Percentiles rank a stretch among this genome's conserved stretches.
phyloP scores from a whole-genome alignment of 2,329 filamentous ascomycete species.

The Phaeosphaeriaceae sp. region DNA sequence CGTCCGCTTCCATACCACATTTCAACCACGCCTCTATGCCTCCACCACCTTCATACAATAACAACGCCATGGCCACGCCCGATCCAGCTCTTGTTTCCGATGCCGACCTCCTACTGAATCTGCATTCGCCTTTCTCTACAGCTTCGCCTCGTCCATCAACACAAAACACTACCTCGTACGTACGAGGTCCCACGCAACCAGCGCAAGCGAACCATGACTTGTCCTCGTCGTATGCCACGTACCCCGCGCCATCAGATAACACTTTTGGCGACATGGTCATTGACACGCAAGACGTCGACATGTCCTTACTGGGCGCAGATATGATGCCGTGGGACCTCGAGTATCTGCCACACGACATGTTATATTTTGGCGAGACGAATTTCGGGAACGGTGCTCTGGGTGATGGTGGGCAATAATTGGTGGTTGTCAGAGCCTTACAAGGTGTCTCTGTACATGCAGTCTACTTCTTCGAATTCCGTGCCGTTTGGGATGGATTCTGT shows the following conservation, averaged over 20 bases:
- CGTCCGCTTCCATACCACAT: conserved; percentile 14
- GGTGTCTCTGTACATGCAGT: not conserved
- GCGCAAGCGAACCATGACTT: conserved; percentile 24
- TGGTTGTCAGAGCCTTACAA: not conserved
- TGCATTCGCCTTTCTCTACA: conserved; percentile 55
- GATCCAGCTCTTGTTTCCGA: conserved; percentile 51
- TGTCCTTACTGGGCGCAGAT: conserved; percentile 71
- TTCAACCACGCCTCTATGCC: conserved; percentile 41
- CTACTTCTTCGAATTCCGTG: no score
- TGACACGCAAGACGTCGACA: conserved; percentile 78
- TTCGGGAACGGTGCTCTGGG: conserved; percentile 11
- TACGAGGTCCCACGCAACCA: conserved; percentile 24
- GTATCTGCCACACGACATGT: conserved; percentile 71
- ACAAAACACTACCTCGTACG: conserved; percentile 24
- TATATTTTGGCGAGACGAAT: conserved; percentile 49
- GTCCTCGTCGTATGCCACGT: conserved; percentile 34
- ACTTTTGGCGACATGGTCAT: conserved; percentile 68
- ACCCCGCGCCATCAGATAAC: conserved; percentile 33
- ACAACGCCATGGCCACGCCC: conserved; percentile 27
- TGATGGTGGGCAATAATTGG: not conserved
- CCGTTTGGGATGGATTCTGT: not conserved
- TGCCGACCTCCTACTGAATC: conserved; percentile 57
- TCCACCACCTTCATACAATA: conserved; percentile 36
- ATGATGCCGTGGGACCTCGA: conserved; percentile 76
- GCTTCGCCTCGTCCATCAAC: conserved; percentile 30